Conservation (phyloP, 202 grass and related monocot species). For the Panicum hallii region DNA sequence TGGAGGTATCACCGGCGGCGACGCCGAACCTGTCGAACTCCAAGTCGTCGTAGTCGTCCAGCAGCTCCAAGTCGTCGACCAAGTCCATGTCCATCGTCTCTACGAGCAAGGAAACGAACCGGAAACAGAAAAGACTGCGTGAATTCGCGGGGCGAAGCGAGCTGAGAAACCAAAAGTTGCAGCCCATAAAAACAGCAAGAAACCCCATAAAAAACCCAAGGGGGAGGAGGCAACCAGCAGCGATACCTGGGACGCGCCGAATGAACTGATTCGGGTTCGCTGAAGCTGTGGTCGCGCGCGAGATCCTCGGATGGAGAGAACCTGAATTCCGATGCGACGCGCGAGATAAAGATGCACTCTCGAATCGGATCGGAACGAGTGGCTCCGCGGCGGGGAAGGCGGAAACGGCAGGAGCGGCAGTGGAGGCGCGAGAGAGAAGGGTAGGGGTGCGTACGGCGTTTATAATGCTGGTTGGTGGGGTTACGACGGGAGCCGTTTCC, state of each 20-base stretch:
- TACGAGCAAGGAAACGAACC: background rate
- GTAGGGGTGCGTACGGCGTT: background rate
- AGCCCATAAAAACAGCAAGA: background rate
- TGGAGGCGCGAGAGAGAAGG: background rate
- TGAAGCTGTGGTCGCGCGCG: background rate
- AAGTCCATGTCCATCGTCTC: slow-evolving; percentile 39
- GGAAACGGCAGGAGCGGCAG: background rate
- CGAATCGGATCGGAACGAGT: background rate
- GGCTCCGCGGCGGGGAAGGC: background rate
- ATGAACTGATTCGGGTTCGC: background rate
- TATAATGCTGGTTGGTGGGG: background rate
- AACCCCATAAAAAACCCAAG: background rate
- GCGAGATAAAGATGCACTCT: background rate
- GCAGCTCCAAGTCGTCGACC: slow-evolving; percentile 34
- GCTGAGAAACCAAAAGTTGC: background rate
- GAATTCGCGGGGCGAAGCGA: too few species aligned
- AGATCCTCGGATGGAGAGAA: background rate
- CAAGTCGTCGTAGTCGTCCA: slow-evolving; percentile 19
- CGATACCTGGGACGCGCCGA: background rate
- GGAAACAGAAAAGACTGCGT: background rate
- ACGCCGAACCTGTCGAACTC: background rate
- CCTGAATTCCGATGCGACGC: background rate
- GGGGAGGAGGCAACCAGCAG: background rate
- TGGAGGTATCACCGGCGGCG: background rate
- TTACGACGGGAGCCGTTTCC: background rate